Evolutionary conservation across 2,329 filamentous ascomycete species (phyloP), one percentile per base, ranked within the genome.

Genomic region (Alternaria infectoria): DNA sequence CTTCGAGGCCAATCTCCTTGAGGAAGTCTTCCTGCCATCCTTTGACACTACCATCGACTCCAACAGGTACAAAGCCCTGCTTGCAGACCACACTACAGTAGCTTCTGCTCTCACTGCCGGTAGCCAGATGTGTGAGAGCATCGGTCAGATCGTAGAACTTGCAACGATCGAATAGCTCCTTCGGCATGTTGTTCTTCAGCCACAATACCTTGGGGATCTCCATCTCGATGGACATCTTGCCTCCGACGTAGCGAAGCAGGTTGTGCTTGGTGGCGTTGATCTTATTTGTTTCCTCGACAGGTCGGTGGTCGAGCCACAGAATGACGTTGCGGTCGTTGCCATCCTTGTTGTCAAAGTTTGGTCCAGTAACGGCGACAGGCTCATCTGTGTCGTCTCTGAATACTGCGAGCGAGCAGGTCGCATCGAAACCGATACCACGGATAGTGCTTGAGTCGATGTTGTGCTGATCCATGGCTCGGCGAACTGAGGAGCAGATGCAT

Each of bases 191-290:
- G 81, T 97, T 97, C 87, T 98, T 98, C 77, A 99, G 86, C 96
- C 96, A 99, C 61, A 98, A 86, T 1, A 97, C 93, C 83, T 99
- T 99, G 68, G 96, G 96, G 59, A 99, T 96, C 81, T 99, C 96
- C 96, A 99, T 99, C 85, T 99, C 96, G 69, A 97, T 95, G 79
- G 93, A 97, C 96, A 99, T 99, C 79, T 91, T 95, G 67, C 96
- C 96, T 71, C 96, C 96, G 17, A 99, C 96, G 77, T 99, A 99
- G 75, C 93, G 91, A 62, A 99, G 88, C 57, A 99, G 85, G 80
- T 96, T 96, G 84, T 99, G 96, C 57, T 90, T 87, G 3, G 96
- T 98, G 58, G 89, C 89, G 80, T 99, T 99, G 83, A 99, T 97
- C 82, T 92, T 91, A 67, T 92, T 90, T 0, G 95, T 96, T 85